Conservation (phyloP, 202 grass and related monocot species). For the Dendrocalamus latiflorus region DNA sequence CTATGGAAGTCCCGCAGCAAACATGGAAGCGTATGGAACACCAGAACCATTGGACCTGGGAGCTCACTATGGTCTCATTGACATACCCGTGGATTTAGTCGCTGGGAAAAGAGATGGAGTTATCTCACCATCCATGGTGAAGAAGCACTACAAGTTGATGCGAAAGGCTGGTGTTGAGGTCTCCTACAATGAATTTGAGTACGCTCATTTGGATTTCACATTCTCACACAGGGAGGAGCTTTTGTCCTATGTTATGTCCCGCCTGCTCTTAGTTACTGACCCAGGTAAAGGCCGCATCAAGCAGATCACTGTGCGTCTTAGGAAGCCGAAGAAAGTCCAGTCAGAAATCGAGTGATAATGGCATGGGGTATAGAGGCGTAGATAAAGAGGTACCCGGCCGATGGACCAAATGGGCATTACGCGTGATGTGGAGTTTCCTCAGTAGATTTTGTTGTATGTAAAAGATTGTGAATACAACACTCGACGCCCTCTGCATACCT, state of each 20-base stretch:
- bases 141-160: slow-evolving; percentile 89
- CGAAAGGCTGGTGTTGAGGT: slow-evolving; percentile 59
- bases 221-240: slow-evolving; percentile 93
- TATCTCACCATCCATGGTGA: slow-evolving; percentile 89
- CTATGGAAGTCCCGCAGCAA: slow-evolving; percentile 63
- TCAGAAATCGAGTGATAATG: slow-evolving; percentile 24
- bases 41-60: slow-evolving; percentile 83
- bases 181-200: slow-evolving; percentile 93
- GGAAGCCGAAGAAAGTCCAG: slow-evolving; percentile 45
- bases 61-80: slow-evolving; percentile 63
- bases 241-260: slow-evolving; percentile 85
- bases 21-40: slow-evolving; percentile 75
- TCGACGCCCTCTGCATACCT: not conserved
- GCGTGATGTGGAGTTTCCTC: not conserved
- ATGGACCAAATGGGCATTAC: not conserved
- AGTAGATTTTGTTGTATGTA: not conserved
- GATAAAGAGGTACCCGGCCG: not conserved
- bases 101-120: slow-evolving; percentile 75
- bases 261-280: slow-evolving; percentile 39
- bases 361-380: not conserved
- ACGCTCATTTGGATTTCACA: slow-evolving; percentile 97
- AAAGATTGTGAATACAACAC: slow-evolving; percentile 30
- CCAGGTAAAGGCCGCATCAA: slow-evolving; percentile 39
- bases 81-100: slow-evolving; percentile 78
- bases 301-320: slow-evolving; percentile 35